These are phyloP conservation scores for Fonsecaea nubica DNA, from an alignment of 2,329 filamentous ascomycete genomes.

Conservation along the genomic window DNA sequence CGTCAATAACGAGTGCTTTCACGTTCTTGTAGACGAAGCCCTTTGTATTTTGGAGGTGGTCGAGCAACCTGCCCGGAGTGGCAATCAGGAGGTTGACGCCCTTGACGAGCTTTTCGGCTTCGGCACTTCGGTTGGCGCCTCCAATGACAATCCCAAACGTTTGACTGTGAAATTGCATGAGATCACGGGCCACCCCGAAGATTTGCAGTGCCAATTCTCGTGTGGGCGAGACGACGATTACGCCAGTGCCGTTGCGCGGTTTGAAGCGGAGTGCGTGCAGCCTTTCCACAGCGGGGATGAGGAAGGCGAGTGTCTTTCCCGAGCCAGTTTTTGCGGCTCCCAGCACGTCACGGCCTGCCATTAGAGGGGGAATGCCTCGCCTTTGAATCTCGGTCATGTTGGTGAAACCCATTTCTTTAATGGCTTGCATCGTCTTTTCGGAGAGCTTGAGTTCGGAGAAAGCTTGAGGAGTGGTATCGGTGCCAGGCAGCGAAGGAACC, in stretches of 20 bases:
- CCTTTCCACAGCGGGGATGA: conserved; percentile 95
- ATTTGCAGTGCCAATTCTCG: conserved; percentile 94
- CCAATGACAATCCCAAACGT: conserved; percentile 97
- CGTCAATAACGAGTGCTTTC: conserved; percentile 90
- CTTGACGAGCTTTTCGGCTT: conserved; percentile 92
- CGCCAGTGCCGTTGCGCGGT: conserved; percentile 89
- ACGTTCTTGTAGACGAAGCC: conserved; percentile 92
- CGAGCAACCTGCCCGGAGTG: conserved; percentile 88
- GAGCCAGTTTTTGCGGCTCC: conserved; percentile 96
- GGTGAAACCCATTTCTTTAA: conserved; percentile 89
- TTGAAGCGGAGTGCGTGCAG: conserved; percentile 89
- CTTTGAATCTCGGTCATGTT: conserved; percentile 96
- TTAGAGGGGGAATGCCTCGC: conserved; percentile 81
- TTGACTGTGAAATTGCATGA: conserved; percentile 92
- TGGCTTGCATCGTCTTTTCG: conserved; percentile 85
- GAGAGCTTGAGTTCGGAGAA: conserved; percentile 86
- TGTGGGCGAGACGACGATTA: conserved; percentile 90
- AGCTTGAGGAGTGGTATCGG: conserved; percentile 68
- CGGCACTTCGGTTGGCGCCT: conserved; percentile 86
- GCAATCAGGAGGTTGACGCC: conserved; percentile 94
- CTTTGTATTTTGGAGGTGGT: conserved; percentile 91
- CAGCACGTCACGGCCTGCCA: conserved; percentile 89
- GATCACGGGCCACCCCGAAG: conserved; percentile 89
- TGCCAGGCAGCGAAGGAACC: conserved; percentile 63
- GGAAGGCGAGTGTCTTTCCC: conserved; percentile 92